These are phyloP conservation scores for Rhizopus sp. DNA, from an alignment of 371 early-diverging fungal genomes.

Conservation along the genomic window DNA sequence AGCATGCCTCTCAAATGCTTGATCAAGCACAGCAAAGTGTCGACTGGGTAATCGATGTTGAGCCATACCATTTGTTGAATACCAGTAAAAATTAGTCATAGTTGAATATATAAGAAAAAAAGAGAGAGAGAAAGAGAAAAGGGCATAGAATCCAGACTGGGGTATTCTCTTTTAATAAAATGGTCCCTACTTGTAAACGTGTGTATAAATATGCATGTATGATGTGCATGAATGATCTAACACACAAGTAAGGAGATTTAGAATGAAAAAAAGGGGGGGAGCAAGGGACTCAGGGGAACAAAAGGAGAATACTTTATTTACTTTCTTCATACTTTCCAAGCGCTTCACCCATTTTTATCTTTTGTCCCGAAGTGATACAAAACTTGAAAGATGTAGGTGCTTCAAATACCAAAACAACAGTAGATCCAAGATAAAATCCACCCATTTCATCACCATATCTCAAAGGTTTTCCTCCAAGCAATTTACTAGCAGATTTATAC, in stretches of 20 bases:
- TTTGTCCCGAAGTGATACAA: constrained; percentile 68
- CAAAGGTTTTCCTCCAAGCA: constrained; percentile 69
- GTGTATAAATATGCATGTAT: too few species aligned
- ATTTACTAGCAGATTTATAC: constrained; percentile 65
- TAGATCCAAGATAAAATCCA: constrained; percentile 92
- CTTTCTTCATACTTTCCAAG: constrained; percentile 59
- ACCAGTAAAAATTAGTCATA: constrained; percentile 32
- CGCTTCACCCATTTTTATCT: constrained; percentile 82
- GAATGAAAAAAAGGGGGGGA: too few species aligned
- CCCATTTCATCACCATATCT: constrained; percentile 90
- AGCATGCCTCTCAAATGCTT: constrained; percentile 31
- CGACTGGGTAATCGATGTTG: constrained; percentile 26
- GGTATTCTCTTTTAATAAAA: too few species aligned
- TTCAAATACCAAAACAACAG: constrained; percentile 96
- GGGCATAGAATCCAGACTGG: background rate
- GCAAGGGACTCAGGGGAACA: too few species aligned
- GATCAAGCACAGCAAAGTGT: constrained; percentile 29
- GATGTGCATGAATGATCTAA: too few species aligned
- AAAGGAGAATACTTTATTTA: background rate
- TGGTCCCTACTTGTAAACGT: too few species aligned
- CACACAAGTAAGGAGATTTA: too few species aligned
- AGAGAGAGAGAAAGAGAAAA: background rate
- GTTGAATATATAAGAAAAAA: background rate
- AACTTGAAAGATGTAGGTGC: constrained; percentile 87
- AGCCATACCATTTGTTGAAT: constrained; percentile 33